These are phyloP conservation scores for Fusarium poae DNA, from an alignment of 2,329 filamentous ascomycete species.

Conservation along the genomic window DNA sequence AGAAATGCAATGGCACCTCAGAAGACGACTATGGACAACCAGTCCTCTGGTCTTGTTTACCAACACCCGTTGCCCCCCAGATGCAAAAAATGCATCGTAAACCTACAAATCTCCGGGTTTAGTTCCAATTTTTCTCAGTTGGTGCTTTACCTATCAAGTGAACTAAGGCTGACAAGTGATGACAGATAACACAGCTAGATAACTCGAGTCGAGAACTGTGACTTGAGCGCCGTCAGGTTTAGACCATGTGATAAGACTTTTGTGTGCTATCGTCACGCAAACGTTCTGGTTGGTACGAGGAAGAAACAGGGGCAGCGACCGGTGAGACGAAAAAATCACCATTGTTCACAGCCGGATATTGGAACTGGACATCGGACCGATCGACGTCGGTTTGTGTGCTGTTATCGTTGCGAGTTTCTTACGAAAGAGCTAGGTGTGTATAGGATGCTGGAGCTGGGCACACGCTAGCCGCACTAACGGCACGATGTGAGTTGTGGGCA, in stretches of 20 bases:
- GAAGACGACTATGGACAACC: constrained; percentile 19
- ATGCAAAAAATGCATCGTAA: constrained; percentile 29
- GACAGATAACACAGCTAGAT: constrained; percentile 10
- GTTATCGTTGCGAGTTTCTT: constrained; percentile 21
- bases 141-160: constrained; percentile 24
- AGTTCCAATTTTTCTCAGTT: constrained; percentile 5
- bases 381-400: constrained; percentile 32
- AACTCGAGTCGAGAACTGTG: constrained; percentile 11
- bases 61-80: constrained; percentile 3
- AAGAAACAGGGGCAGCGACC: constrained; percentile 45
- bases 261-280: constrained; percentile 49
- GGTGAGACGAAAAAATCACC: constrained; percentile 44
- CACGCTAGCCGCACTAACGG: constrained; percentile 26
- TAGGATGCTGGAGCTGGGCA: constrained; percentile 17
- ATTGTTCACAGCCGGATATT: constrained; percentile 33
- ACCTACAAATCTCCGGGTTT: constrained; percentile 19
- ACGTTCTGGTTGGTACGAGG: constrained; percentile 46
- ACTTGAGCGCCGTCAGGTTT: constrained; percentile 5
- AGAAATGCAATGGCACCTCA: constrained; percentile 28
- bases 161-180: constrained; percentile 40
- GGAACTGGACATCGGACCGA: constrained; percentile 40
- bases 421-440: constrained; percentile 13
- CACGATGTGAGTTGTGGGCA: constrained; percentile 24
- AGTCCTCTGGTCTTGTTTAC: constrained; percentile 13
- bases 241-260: constrained; percentile 45